phyloP scores from a whole-genome alignment of 2,329 filamentous ascomycete genomes.

The Aspergillus oerlinghausenensis region DNA sequence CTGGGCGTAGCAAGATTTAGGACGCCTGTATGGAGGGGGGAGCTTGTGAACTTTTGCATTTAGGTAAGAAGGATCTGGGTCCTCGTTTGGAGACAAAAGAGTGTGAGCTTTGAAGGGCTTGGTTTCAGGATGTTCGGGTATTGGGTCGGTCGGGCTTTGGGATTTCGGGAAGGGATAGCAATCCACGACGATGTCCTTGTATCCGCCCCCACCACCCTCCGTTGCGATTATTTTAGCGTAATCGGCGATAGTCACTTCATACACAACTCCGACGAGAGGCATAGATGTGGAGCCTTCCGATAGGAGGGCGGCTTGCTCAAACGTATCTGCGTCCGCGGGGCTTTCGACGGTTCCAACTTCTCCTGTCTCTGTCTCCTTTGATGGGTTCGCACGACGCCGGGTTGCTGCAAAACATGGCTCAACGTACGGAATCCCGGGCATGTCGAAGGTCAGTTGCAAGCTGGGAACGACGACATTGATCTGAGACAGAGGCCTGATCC shows the following conservation, averaged over 20 bases:
- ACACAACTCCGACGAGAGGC: conserved; percentile 86
- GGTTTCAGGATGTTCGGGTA: conserved; percentile 61
- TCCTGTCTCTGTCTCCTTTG: conserved; percentile 1
- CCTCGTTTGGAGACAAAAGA: conserved; percentile 61
- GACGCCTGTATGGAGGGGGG: conserved; percentile 40
- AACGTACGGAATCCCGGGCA: conserved; percentile 76
- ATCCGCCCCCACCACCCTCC: conserved; percentile 81
- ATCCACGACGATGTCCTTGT: conserved; percentile 74
- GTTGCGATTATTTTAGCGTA: conserved; percentile 83
- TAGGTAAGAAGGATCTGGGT: conserved; percentile 5
- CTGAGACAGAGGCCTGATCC: conserved; percentile 75
- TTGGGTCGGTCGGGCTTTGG: conserved; percentile 46
- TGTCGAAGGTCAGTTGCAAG: conserved; percentile 74
- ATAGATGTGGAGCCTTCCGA: conserved; percentile 46
- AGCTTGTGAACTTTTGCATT: not conserved
- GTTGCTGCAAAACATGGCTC: conserved; percentile 94
- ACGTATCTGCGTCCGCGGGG: conserved; percentile 6
- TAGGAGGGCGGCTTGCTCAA: conserved; percentile 34
- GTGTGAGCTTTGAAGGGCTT: conserved; percentile 78
- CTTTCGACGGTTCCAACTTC: conserved; percentile 5
- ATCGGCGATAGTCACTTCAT: conserved; percentile 81
- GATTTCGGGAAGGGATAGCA: conserved; percentile 64
- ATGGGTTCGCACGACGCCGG: conserved; percentile 49
- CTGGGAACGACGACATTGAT: conserved; percentile 77
- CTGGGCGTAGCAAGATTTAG: conserved; percentile 69